Percentiles rank a stretch among this genome's conserved stretches.
phyloP scores from a whole-genome alignment of 495 filamentous ascomycete species.

The Podospora sp. region DNA sequence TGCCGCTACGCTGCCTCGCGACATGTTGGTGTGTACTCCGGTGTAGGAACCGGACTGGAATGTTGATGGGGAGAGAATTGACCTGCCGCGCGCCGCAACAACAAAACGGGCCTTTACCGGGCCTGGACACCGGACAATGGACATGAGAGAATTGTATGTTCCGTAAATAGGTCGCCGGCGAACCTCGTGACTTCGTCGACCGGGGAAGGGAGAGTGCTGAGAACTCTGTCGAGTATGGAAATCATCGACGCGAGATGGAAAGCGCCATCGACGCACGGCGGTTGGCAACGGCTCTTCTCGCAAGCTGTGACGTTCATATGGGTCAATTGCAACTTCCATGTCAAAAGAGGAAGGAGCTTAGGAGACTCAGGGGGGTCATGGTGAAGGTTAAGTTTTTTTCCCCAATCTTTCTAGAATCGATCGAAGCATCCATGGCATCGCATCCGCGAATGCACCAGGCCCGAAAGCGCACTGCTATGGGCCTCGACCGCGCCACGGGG shows the following conservation, averaged over 20 bases:
- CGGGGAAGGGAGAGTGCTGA: not conserved
- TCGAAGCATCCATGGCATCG: not conserved
- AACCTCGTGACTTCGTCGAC: conserved; percentile 4
- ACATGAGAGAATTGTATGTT: conserved; percentile 3
- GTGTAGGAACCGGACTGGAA: not conserved
- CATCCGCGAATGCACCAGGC: not conserved
- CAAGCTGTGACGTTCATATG: conserved; percentile 8
- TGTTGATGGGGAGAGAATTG: not conserved
- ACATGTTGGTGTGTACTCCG: not conserved
- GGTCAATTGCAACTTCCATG: conserved; percentile 9
- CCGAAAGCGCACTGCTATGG: not conserved
- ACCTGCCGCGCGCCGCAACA: not conserved
- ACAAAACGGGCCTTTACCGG: not conserved
- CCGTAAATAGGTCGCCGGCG: not conserved
- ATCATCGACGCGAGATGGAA: not conserved
- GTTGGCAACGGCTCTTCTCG: conserved; percentile 7
- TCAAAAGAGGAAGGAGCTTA: conserved; percentile 14
- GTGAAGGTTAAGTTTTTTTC: not conserved
- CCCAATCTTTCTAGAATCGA: conserved; percentile 8
- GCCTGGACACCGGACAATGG: not conserved
- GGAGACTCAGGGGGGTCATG: not conserved
- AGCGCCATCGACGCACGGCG: not conserved
- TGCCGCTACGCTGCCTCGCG: not conserved
- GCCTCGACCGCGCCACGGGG: not conserved
- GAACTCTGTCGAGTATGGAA: not conserved